Evolutionary conservation across 2,329 filamentous ascomycete species (phyloP).

Genomic region (Trichoderma endophyticum): DNA sequence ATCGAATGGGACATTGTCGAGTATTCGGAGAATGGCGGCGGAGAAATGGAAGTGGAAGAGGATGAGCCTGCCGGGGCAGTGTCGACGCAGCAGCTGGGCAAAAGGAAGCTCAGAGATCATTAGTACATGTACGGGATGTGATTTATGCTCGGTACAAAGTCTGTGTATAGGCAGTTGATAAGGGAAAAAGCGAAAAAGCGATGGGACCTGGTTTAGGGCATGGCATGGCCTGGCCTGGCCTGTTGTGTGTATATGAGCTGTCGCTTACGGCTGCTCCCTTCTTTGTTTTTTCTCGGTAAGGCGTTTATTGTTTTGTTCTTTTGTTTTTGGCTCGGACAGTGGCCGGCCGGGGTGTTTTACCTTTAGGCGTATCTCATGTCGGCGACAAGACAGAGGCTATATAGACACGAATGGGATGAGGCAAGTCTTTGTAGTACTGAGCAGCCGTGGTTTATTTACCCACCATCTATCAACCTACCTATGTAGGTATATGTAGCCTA

Average conservation of each 20-base stretch:
- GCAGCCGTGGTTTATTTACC: background rate
- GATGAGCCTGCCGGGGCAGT: constrained; percentile 38
- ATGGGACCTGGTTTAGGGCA: background rate
- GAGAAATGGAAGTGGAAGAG: constrained; percentile 30
- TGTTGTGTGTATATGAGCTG: background rate
- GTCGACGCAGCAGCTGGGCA: constrained; percentile 34
- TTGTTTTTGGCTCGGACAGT: background rate
- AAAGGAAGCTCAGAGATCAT: constrained; percentile 51
- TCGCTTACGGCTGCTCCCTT: background rate
- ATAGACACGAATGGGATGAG: background rate
- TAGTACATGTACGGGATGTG: constrained; percentile 24
- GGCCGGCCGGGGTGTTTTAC: background rate
- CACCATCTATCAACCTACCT: background rate
- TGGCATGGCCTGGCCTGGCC: background rate
- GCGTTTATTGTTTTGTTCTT: background rate
- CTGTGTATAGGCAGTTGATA: background rate
- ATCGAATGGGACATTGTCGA: constrained; percentile 86
- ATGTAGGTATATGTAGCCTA: background rate
- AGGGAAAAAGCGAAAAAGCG: background rate
- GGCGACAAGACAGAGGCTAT: background rate
- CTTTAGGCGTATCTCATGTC: background rate
- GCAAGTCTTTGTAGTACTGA: background rate
- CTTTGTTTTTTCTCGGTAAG: background rate
- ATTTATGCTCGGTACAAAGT: background rate
- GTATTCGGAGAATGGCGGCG: constrained; percentile 50